These are phyloP conservation scores for Penicillium paradoxum DNA, from an alignment of 495 filamentous ascomycete species.

Conservation along the genomic window DNA sequence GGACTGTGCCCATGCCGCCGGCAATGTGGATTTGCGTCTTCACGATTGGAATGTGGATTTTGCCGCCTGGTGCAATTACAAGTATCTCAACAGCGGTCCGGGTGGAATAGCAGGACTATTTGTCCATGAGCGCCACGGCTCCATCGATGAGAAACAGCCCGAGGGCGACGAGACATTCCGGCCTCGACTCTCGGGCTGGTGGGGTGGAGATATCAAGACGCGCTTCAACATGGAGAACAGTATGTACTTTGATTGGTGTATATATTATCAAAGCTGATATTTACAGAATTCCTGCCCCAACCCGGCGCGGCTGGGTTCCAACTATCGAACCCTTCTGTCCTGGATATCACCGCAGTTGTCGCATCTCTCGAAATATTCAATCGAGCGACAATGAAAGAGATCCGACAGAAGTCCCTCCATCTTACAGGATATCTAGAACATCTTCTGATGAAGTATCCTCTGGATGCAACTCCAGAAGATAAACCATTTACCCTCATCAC, in stretches of 20 bases:
- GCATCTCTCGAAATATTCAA: constrained; percentile 78
- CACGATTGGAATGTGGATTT: constrained; percentile 96
- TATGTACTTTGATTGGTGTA: constrained; percentile 21
- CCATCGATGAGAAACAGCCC: constrained; percentile 39
- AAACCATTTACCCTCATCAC: constrained; percentile 74
- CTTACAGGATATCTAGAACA: constrained; percentile 79
- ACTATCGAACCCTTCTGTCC: constrained; percentile 55
- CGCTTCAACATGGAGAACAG: constrained; percentile 74
- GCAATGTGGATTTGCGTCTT: constrained; percentile 78
- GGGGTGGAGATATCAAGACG: constrained; percentile 72
- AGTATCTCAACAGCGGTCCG: constrained; percentile 91
- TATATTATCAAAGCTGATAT: background rate
- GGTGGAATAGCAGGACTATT: constrained; percentile 84
- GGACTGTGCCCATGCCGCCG: constrained; percentile 93
- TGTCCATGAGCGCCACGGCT: constrained; percentile 71
- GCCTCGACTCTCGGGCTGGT: constrained; percentile 78
- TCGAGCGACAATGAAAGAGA: constrained; percentile 59
- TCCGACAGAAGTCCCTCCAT: constrained; percentile 69
- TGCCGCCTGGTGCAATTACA: constrained; percentile 96
- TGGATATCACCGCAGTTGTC: constrained; percentile 60
- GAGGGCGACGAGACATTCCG: constrained; percentile 37
- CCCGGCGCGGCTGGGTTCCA: constrained; percentile 60
- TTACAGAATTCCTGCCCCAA: constrained; percentile 62
- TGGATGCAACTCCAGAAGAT: constrained; percentile 31
- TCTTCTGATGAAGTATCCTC: constrained; percentile 47